A percentile compares a stretch with the other conserved stretches of the same genome.
Evolutionary conservation across 257 asterid species (phyloP).

Genomic region (Solanum medicagineum): DNA sequence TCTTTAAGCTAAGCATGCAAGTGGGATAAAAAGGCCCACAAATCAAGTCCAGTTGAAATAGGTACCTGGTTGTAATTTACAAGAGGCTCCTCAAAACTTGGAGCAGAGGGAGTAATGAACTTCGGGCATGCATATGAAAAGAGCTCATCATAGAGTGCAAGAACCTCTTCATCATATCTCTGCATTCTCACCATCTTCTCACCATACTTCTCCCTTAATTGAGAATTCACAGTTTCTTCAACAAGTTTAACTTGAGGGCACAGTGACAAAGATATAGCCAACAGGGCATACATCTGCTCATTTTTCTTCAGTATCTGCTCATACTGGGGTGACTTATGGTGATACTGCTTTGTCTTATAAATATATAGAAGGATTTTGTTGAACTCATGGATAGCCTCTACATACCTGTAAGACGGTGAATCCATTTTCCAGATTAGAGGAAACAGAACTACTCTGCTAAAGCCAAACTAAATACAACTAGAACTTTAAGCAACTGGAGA

Average conservation of each 20-base stretch:
- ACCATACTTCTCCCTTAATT: conserved; percentile 81
- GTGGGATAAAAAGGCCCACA: neutral
- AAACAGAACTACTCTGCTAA: neutral
- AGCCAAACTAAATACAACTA: neutral
- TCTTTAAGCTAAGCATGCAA: neutral
- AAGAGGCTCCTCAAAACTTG: conserved; percentile 94
- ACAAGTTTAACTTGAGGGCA: conserved; percentile 88
- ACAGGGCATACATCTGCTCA: conserved; percentile 98
- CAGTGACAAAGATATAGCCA: conserved; percentile 78
- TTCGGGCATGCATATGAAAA: conserved; percentile 98
- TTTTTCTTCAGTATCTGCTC: conserved; percentile 96
- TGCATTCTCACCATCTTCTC: conserved; percentile 93
- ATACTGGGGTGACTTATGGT: conserved; percentile 90
- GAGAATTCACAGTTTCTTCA: conserved; percentile 81
- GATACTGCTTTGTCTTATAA: conserved; percentile 81
- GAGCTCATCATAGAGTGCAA: conserved; percentile 82
- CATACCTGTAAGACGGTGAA: conserved; percentile 33
- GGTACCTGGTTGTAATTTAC: conserved; percentile 94
- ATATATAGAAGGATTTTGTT: conserved; percentile 81
- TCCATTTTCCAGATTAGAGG: neutral
- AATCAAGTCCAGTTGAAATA: neutral
- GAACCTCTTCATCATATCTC: conserved; percentile 76
- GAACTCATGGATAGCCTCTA: conserved; percentile 74
- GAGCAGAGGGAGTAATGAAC: conserved; percentile 94
- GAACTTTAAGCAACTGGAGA: neutral